A percentile compares a stretch with the other conserved stretches of the same genome.
phyloP scores from a whole-genome alignment of 139 green algal genomes.

The Gonium pectorale region DNA sequence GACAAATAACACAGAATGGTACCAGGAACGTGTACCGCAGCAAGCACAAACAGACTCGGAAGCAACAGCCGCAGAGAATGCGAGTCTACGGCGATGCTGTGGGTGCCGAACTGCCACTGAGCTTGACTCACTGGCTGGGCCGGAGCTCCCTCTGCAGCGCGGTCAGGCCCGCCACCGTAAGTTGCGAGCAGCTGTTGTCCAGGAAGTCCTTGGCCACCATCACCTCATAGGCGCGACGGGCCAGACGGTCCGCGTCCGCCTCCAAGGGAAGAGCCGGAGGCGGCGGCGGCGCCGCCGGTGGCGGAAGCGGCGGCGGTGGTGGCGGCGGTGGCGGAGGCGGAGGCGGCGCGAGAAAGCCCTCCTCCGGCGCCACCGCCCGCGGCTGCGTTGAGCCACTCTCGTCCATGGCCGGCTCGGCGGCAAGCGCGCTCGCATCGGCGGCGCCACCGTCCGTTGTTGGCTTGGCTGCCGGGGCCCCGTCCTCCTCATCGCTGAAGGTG shows the following conservation, averaged over 20 bases:
- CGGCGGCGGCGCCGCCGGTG: not conserved
- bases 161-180: conserved; percentile 84
- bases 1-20: too few relatives aligned
- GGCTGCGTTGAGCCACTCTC: too few relatives aligned
- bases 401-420: too few relatives aligned
- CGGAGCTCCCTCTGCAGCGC: conserved; percentile 65
- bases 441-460: too few relatives aligned
- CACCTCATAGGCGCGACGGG: conserved; percentile 21
- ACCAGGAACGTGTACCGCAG: too few relatives aligned
- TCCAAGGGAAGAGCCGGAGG: not conserved
- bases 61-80: too few relatives aligned
- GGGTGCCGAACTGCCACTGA: too few relatives aligned
- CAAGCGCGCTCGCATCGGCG: too few relatives aligned
- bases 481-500: conserved; percentile 19
- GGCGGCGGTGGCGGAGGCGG: conserved; percentile 16
- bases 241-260: conserved; percentile 2
- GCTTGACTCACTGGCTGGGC: conserved; percentile 83
- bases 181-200: conserved; percentile 82
- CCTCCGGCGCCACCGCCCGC: too few relatives aligned
- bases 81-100: too few relatives aligned
- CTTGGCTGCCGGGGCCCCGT: not conserved
- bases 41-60: not conserved
- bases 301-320: not conserved
- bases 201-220: conserved; percentile 80
- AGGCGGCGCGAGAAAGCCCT: not conserved